These are phyloP conservation scores for Boeremia exigua DNA, from an alignment of 2,329 filamentous ascomycete genomes.

Conservation along the genomic window DNA sequence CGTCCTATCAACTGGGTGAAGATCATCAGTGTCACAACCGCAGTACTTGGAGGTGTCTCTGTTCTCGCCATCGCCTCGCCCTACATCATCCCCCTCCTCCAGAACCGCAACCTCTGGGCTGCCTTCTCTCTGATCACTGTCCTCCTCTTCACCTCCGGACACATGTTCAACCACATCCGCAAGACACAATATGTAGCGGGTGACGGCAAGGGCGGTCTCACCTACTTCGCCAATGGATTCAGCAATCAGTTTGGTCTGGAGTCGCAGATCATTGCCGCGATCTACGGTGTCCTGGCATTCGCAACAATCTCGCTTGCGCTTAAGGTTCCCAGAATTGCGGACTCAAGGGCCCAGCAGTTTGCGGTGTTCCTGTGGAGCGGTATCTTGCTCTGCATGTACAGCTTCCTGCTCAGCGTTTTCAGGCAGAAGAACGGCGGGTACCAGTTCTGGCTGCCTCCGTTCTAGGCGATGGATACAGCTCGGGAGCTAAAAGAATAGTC, in stretches of 20 bases:
- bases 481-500: not conserved
- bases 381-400: slow-evolving; percentile 83
- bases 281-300: slow-evolving; percentile 85
- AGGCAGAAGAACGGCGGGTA: slow-evolving; percentile 94
- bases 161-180: slow-evolving; percentile 99
- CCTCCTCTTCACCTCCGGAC: slow-evolving; percentile 90
- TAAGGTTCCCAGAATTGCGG: slow-evolving; percentile 87
- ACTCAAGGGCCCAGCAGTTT: slow-evolving; percentile 78
- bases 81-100: slow-evolving; percentile 79
- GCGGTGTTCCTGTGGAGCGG: slow-evolving; percentile 80
- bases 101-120: slow-evolving; percentile 94
- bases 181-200: slow-evolving; percentile 91
- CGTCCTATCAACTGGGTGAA: slow-evolving; percentile 88
- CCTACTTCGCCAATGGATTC: slow-evolving; percentile 90
- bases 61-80: slow-evolving; percentile 74
- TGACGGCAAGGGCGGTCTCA: slow-evolving; percentile 83
- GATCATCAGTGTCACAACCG: slow-evolving; percentile 70
- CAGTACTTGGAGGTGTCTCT: slow-evolving; percentile 73
- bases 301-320: slow-evolving; percentile 88
- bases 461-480: slow-evolving; percentile 55
- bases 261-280: slow-evolving; percentile 90
- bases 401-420: slow-evolving; percentile 93
- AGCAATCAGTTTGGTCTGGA: slow-evolving; percentile 93
- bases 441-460: slow-evolving; percentile 91
- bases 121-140: slow-evolving; percentile 87